A percentile compares a stretch with the other conserved stretches of the same genome.
Conservation (phyloP, 2,329 filamentous ascomycete species). For the Penicillium sp. region DNA sequence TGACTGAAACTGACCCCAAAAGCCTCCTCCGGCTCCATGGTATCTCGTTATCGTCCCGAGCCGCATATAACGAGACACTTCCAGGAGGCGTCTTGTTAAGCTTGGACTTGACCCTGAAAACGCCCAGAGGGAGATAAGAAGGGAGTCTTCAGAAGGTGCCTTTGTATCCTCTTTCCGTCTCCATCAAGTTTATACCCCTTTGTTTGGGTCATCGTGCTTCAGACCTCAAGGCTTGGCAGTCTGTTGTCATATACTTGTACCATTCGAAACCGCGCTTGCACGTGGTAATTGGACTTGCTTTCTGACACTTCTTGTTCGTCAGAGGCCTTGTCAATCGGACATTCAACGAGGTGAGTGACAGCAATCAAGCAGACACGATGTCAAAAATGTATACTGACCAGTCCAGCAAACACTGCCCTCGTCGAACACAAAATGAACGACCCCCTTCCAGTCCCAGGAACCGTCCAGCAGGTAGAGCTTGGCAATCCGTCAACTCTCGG, state of each 20-base stretch:
- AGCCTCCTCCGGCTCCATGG: not conserved
- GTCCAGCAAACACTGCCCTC: not conserved
- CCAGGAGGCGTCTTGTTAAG: not conserved
- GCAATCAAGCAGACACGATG: not conserved
- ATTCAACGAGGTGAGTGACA: not conserved
- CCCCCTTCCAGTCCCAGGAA: constrained; percentile 10
- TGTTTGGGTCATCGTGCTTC: not conserved
- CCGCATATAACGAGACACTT: not conserved
- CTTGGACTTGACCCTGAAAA: too few relatives aligned
- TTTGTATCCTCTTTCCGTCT: too few relatives aligned
- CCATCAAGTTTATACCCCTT: too few relatives aligned
- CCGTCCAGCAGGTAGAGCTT: constrained; percentile 12
- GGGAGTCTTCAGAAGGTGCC: too few relatives aligned
- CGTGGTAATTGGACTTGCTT: not conserved
- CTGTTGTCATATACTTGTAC: too few relatives aligned
- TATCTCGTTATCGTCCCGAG: not conserved
- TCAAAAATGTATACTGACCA: not conserved
- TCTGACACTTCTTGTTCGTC: not conserved
- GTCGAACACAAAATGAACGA: not conserved
- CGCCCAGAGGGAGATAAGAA: too few relatives aligned
- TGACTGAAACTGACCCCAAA: not conserved
- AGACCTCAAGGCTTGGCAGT: not conserved
- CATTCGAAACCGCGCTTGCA: too few relatives aligned
- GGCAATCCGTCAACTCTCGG: not conserved
- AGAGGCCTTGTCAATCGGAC: too few relatives aligned